phyloP scores from a whole-genome alignment of 2,329 filamentous ascomycete species.

The Diaporthe citrichinensis region DNA sequence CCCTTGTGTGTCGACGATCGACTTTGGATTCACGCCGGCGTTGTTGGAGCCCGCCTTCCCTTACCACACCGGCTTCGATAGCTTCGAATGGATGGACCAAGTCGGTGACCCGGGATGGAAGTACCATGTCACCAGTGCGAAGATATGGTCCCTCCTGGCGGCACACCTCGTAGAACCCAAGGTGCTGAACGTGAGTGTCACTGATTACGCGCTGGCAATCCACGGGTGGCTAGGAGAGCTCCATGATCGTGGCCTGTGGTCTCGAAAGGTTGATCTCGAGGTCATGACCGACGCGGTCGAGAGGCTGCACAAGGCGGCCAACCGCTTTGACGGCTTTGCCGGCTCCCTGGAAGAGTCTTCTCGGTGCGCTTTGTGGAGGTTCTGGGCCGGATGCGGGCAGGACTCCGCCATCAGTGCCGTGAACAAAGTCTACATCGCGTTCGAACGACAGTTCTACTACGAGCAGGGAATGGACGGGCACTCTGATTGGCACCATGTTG shows the following conservation, averaged over 20 bases:
- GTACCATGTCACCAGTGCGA: not conserved
- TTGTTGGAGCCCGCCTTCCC: not conserved
- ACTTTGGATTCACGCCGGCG: not conserved
- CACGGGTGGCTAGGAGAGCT: not conserved
- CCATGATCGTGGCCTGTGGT: not conserved
- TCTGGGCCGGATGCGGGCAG: not conserved
- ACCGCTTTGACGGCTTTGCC: not conserved
- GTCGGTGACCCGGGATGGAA: not conserved
- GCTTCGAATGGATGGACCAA: not conserved
- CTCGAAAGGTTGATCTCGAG: not conserved
- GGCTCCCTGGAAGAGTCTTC: not conserved
- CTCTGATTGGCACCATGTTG: conserved; percentile 7
- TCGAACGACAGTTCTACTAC: not conserved
- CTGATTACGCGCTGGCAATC: not conserved
- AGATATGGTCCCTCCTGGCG: not conserved
- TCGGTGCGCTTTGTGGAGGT: not conserved
- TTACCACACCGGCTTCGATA: not conserved
- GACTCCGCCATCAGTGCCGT: not conserved
- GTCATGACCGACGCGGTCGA: not conserved
- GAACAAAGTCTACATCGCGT: not conserved
- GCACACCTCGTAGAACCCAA: not conserved
- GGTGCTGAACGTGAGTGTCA: not conserved
- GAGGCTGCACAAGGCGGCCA: not conserved
- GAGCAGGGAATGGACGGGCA: not conserved
- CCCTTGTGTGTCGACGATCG: not conserved